Base-by-base conservation (phyloP, 345 rosid species). In the Arabidopsis arenosa region DNA sequence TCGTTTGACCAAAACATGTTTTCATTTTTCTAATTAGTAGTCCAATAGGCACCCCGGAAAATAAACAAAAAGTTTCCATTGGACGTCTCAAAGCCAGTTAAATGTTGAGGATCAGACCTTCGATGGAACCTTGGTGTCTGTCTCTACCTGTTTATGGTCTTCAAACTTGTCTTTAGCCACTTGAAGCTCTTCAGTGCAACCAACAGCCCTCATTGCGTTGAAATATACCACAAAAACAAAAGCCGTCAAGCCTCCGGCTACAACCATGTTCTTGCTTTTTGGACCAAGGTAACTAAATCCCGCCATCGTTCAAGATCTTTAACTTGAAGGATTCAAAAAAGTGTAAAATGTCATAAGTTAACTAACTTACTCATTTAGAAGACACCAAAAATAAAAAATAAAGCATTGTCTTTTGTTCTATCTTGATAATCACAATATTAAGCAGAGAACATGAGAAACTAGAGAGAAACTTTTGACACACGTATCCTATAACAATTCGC, bases 151-250 rank as follows among this genome's bases (percentile, higher is more conserved):
- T 72, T 83, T 88, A 59, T 84, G 85, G 33, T 73, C 87, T 77
- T 93, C 96, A 41, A 90, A 90, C 80, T 90, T 93, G 73, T 93
- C 87, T 28, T 92, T 93, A 9, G 97, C 97, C 17, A 80, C 72
- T 84, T 92, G 96, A 67, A 94, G 97, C 77, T 90, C 97, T 69
- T 94, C 97, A 0, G 92, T 80, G 44, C 96, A 91, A 48, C 96
- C 97, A 63, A 94, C 97, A 66, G 97, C 97, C 70, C 87, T 89
- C 96, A 94, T 92, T 33, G 97, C 92, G 85, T 94, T 92, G 85
- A 90, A 85, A 63, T 94, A 94, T 6, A 92, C 97, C 44, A 97
- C 95, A 55, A 88, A 85, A 2, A 90, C 97, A 57, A 92, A 94
- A 2, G 84, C 82, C 2, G 90, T 74, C 83, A 94, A 76, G 47